A percentile compares a stretch with the other conserved stretches of the same genome.
phyloP scores from a whole-genome alignment of 169 alveolate species.

The Plasmodium gonderi region DNA sequence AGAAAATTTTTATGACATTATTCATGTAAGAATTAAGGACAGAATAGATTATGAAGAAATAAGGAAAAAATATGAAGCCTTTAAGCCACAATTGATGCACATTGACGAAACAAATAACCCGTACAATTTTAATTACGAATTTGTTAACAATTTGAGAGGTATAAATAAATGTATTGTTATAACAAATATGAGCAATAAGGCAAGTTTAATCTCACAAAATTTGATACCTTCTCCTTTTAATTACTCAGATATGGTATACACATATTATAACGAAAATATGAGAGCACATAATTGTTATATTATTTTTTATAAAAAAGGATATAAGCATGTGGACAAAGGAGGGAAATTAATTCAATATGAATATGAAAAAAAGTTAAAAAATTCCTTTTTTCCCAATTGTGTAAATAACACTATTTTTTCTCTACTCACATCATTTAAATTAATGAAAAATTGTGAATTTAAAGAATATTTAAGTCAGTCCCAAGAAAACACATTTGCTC shows the following conservation, averaged over 20 bases:
- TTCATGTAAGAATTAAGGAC: conserved; percentile 15
- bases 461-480: conserved; percentile 36
- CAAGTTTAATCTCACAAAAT: conserved; percentile 28
- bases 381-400: conserved; percentile 11
- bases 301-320: conserved; percentile 61
- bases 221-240: conserved; percentile 51
- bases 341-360: conserved; percentile 65
- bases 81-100: conserved; percentile 41
- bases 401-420: conserved; percentile 48
- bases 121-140: conserved; percentile 33
- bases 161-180: conserved; percentile 21
- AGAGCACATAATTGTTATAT: conserved; percentile 59
- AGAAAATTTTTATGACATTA: conserved; percentile 2
- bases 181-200: conserved; percentile 66
- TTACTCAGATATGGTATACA: conserved; percentile 39
- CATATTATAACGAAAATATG: conserved; percentile 62
- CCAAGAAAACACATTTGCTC: conserved; percentile 19
- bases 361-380: conserved; percentile 44
- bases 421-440: conserved; percentile 51
- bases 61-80: not conserved
- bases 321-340: conserved; percentile 3
- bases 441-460: conserved; percentile 42
- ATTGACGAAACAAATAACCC: conserved; percentile 73
- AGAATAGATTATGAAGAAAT: conserved; percentile 24
- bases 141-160: conserved; percentile 12